Evolutionary conservation across 2,329 filamentous ascomycete genomes (phyloP), one percentile per base, ranked within the genome.

Genomic region (Emmonsiellopsis sp.): DNA sequence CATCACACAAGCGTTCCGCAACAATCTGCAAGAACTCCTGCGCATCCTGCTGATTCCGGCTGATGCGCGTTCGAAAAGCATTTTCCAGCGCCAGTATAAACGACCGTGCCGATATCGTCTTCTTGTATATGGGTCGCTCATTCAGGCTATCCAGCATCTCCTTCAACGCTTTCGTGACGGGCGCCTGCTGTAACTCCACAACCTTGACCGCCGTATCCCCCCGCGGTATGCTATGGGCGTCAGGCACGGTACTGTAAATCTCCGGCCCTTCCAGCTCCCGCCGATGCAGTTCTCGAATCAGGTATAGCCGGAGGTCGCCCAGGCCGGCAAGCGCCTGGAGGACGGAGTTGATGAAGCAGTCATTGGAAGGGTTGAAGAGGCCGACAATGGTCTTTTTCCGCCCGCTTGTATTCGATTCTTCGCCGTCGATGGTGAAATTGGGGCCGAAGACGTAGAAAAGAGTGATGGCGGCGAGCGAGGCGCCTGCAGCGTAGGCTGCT

Each of bases 21-120:
- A 98, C 86, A 49, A 97, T 85, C 72, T 98, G 93, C 53, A 98
- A 73, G 59, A 98, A 96, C 69, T 98, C 93, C 66, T 98, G 93
- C 9, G 93, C 93, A 73, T 98, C 93, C 70, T 98, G 93, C 71
- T 98, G 93, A 66, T 93, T 89, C 52, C 92, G 80, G 66, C 88
- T 96, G 62, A 98, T 95, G 62, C 88, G 84, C 63, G 94, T 92
- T 53, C 83, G 83, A 65, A 96, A 98, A 0, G 92, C 90, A 32
- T 77, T 76, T 73, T 98, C 93, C 50, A 98, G 76, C 0, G 87
- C 85, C 58, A 80, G 77, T 43, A 98, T 86, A 66, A 98, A 96
- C 0, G 80, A 79, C n/a, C 83, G 80, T 2, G 92, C 90, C 13
- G 88, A 90, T 53, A 97, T 94, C 0, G 89, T 93, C 76, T 97